A percentile compares a stretch with the other conserved stretches of the same genome.
Conservation (phyloP, 164 flowering plant species). For the Chimonanthus salicifolius region DNA sequence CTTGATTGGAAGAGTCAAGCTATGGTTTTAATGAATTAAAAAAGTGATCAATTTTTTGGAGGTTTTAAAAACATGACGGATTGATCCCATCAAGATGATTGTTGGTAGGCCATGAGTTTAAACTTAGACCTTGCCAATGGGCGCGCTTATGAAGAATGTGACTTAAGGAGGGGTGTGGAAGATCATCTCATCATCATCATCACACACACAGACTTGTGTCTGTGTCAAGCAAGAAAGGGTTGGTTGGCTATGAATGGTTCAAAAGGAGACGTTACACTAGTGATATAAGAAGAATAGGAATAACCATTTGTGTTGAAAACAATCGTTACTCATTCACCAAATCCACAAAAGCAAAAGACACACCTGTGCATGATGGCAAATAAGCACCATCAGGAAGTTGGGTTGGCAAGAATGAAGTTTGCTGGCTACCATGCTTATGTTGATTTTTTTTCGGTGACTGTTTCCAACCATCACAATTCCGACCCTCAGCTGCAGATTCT, state of each 20-base stretch:
- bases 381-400: constrained; percentile 84
- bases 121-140: no score
- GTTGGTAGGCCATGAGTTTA: no score
- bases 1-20: no score
- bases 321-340: neutral
- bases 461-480: constrained; percentile 7
- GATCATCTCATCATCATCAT: no score
- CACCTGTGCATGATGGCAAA: constrained; percentile 82
- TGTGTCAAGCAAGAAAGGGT: neutral
- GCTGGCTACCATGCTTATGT: constrained; percentile 34
- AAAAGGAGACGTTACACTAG: neutral
- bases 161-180: no score
- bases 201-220: neutral
- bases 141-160: no score
- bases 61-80: no score
- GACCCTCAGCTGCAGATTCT: constrained; percentile 48
- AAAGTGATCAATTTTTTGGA: no score
- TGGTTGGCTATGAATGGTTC: neutral
- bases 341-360: neutral
- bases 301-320: neutral
- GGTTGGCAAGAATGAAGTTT: constrained; percentile 48
- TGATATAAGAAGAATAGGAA: neutral
- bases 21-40: no score
- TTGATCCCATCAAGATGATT: no score
- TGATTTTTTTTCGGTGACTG: constrained; percentile 50